Percentiles rank a stretch among this genome's conserved stretches.
Evolutionary conservation across 1,284 basidiomycete genomes (phyloP).

Genomic region (Chalciporus sp.): DNA sequence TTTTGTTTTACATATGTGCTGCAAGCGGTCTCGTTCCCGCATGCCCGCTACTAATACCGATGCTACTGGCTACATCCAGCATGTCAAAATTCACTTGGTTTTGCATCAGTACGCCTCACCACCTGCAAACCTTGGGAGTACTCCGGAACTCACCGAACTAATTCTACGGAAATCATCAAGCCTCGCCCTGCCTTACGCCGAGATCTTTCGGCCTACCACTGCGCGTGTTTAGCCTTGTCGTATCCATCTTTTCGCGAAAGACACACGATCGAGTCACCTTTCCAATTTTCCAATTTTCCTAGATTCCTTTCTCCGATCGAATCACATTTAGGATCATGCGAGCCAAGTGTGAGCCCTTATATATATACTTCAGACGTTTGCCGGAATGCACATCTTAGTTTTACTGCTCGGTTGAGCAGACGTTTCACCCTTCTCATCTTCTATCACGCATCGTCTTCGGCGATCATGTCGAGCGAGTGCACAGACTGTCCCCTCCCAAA

Average conservation of each 20-base stretch:
- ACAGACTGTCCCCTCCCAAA: conserved; percentile 1
- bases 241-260: not conserved
- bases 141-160: not conserved
- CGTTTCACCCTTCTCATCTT: not conserved
- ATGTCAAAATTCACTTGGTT: not conserved
- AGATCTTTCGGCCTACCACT: not conserved
- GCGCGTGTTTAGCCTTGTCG: not conserved
- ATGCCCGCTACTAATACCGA: not conserved
- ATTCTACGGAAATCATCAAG: not conserved
- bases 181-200: not conserved
- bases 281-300: not conserved
- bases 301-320: conserved; percentile 1
- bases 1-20: not conserved
- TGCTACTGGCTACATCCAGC: not conserved
- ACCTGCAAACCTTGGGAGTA: not conserved
- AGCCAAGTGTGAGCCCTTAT: conserved; percentile 4
- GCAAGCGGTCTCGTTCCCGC: not conserved
- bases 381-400: not conserved
- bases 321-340: not conserved
- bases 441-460: not conserved
- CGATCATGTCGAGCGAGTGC: conserved; percentile 14
- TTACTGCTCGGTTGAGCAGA: not conserved
- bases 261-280: not conserved
- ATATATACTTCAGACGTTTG: conserved; percentile 13
- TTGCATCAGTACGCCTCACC: not conserved